Evolutionary conservation across 2,329 filamentous ascomycete species (phyloP), one percentile per base, ranked within the genome.

Genomic region (Xylaria sp.): DNA sequence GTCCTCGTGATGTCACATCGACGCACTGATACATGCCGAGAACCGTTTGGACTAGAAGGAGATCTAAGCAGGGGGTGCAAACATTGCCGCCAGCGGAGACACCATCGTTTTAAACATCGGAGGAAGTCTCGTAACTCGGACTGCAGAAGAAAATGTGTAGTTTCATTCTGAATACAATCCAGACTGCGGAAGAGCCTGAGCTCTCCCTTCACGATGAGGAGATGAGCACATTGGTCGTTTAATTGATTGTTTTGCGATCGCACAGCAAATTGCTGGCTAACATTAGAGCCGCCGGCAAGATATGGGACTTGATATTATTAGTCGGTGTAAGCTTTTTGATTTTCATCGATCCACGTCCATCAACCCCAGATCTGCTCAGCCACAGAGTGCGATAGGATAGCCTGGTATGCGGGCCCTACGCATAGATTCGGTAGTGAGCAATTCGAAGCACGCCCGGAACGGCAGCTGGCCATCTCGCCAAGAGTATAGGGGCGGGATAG

Each of bases 31-130:
- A 10, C 9, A n/a, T 59, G 59, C 59, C 36, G 42, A 54, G 33
- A 42, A 29, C 50, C 36, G 47, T 59, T 44, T 22, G 29, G 42
- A 20, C 27, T 13, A 9, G 61, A 44, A 51, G 55, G 42, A 27
- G 44, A 25, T 3, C 10, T 39, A 20, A 38, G 29, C 49, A 53
- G 42, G 61, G 60, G 47, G 50, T 44, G 29, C 33, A 56, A 33
- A 64, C 50, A 51, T 57, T 25, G 20, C 33, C 42, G 2, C 15
- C 25, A 64, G 55, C 33, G 44, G 65, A 61, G 39, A 56, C 55
- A 63, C 17, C 3, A 13, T 39, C 15, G 65, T 67, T 67, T 67
- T 61, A 47, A 51, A 67, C 42, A 67, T 64, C 25, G 50, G 65
- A 67, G 15, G 65, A 63, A 45, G 38, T 63, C 60, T 66, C 42